Conservation (phyloP, 2,329 filamentous ascomycete genomes). For the Zymoseptoria pseudotritici region DNA sequence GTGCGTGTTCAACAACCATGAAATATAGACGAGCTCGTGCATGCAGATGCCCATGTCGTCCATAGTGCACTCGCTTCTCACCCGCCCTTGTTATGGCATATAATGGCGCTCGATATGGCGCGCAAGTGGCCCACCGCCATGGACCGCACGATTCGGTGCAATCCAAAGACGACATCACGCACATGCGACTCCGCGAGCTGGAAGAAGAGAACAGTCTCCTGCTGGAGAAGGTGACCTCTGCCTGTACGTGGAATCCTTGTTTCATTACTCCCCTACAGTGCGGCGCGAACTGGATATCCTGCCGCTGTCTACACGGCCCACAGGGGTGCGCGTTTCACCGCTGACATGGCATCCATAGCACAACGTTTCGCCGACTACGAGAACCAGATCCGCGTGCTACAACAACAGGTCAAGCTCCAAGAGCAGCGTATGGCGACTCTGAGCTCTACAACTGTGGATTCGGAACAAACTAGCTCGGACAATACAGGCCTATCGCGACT, state of each 20-base stretch:
- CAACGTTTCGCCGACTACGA: constrained; percentile 66
- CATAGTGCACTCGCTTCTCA: not conserved
- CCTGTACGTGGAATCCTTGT: constrained; percentile 38
- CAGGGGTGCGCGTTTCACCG: not conserved
- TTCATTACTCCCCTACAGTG: no score
- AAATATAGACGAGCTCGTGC: not conserved
- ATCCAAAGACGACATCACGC: constrained; percentile 12
- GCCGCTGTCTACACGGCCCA: not conserved
- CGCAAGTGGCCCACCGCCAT: constrained; percentile 14
- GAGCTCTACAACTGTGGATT: constrained; percentile 1
- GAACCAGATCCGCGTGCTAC: constrained; percentile 61
- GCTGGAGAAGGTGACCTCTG: constrained; percentile 62
- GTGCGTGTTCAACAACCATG: not conserved
- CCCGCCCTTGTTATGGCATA: constrained; percentile 17
- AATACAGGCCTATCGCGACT: constrained; percentile 32
- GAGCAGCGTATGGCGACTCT: constrained; percentile 17
- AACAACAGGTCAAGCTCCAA: constrained; percentile 32
- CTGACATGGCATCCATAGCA: constrained; percentile 14
- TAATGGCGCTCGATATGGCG: constrained; percentile 20
- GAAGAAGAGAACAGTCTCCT: constrained; percentile 63
- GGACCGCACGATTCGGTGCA: constrained; percentile 39
- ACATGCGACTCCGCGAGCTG: constrained; percentile 50
- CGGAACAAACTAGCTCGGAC: not conserved
- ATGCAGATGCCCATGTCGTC: constrained; percentile 10
- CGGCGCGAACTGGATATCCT: not conserved